Conservation (phyloP, 768 basidiomycete species). For the Boletus vermiculosoides region DNA sequence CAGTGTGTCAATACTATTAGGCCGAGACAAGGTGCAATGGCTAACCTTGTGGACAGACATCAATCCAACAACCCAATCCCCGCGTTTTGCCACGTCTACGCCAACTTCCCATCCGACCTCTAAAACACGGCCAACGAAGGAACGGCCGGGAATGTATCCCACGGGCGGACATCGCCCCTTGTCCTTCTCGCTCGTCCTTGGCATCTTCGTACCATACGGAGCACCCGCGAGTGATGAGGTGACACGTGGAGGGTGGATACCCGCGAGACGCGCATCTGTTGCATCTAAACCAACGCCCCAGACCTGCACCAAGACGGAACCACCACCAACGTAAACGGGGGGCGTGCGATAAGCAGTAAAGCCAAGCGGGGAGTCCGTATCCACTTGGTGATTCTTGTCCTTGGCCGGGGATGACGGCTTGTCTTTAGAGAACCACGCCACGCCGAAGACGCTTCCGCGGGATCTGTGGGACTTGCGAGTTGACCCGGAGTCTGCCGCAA, state of each 20-base stretch:
- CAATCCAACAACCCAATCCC: slow-evolving; percentile 87
- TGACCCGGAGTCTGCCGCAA: slow-evolving; percentile 29
- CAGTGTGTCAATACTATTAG: slow-evolving; percentile 9
- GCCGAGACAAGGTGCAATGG: slow-evolving; percentile 9
- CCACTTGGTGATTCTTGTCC: slow-evolving; percentile 4
- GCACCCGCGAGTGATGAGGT: slow-evolving; percentile 15
- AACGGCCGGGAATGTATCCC: slow-evolving; percentile 84
- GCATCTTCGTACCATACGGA: slow-evolving; percentile 21
- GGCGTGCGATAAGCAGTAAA: slow-evolving; percentile 74
- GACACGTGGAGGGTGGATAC: slow-evolving; percentile 34
- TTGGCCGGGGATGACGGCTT: slow-evolving; percentile 11
- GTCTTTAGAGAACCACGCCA: slow-evolving; percentile 33
- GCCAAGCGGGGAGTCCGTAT: slow-evolving; percentile 43
- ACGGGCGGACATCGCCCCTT: slow-evolving; percentile 34
- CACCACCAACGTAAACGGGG: slow-evolving; percentile 66
- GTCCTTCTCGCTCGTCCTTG: slow-evolving; percentile 26
- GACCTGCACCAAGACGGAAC: slow-evolving; percentile 79
- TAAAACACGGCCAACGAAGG: slow-evolving; percentile 80
- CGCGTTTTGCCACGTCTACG: slow-evolving; percentile 53
- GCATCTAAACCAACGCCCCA: slow-evolving; percentile 86
- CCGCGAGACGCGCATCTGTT: slow-evolving; percentile 66
- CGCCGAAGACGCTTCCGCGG: slow-evolving; percentile 25
- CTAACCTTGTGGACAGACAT: slow-evolving; percentile 78
- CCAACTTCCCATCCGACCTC: slow-evolving; percentile 75
- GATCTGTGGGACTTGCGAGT: slow-evolving; percentile 18